Percentiles rank a stretch among this genome's conserved stretches.
Conservation (phyloP, 1,139 yeast genomes). For the Debaryomyces robertsiae region DNA sequence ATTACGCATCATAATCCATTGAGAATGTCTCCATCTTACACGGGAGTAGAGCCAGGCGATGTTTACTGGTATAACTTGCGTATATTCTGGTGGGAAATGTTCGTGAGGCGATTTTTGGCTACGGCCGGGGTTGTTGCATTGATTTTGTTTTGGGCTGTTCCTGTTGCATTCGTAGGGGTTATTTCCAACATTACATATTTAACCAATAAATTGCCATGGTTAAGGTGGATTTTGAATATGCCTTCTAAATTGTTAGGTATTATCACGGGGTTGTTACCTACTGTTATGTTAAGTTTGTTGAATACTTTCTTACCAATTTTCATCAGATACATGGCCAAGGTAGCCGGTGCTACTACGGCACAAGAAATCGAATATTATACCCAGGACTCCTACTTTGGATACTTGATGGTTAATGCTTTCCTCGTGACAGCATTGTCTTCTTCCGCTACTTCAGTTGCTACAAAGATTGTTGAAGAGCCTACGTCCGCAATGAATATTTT, state of each 20-base stretch:
- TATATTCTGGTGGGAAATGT: constrained; percentile 81
- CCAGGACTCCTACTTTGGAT: constrained; percentile 73
- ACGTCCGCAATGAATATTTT: constrained; percentile 65
- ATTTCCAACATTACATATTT: constrained; percentile 74
- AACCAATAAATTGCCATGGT: constrained; percentile 59
- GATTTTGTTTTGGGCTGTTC: constrained; percentile 80
- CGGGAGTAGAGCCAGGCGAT: constrained; percentile 65
- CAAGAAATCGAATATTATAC: constrained; percentile 72
- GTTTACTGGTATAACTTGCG: constrained; percentile 71
- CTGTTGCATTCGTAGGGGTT: constrained; percentile 81
- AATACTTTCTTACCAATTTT: constrained; percentile 81
- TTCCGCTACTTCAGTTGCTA: constrained; percentile 73
- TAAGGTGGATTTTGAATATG: constrained; percentile 63
- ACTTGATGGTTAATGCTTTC: constrained; percentile 71
- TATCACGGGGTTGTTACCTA: constrained; percentile 76
- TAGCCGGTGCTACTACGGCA: constrained; percentile 65
- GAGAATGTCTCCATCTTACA: constrained; percentile 49
- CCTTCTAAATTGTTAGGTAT: constrained; percentile 62
- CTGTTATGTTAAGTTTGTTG: constrained; percentile 63
- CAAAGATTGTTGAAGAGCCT: constrained; percentile 67
- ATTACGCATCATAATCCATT: constrained; percentile 56
- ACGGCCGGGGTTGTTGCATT: constrained; percentile 57
- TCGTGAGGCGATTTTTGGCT: constrained; percentile 61
- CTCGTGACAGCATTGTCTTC: constrained; percentile 70
- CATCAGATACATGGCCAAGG: constrained; percentile 68